phyloP scores from a whole-genome alignment of 2,329 filamentous ascomycete species.

The Penicillium sp. region DNA sequence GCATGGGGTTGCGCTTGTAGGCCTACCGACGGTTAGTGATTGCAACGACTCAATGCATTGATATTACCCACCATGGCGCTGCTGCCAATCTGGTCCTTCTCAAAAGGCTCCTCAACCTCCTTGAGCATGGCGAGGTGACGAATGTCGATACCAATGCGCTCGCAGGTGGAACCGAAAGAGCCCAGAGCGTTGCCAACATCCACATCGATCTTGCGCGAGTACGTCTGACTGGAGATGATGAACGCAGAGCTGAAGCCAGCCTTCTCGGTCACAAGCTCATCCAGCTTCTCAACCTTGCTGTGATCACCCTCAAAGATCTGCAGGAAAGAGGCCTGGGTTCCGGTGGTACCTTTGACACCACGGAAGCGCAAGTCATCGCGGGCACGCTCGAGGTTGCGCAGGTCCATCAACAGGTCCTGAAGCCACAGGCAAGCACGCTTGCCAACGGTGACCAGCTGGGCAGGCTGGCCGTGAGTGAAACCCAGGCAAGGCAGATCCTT shows the following conservation, averaged over 20 bases:
- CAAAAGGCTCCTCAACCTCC: conserved; percentile 80
- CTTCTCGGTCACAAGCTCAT: conserved; percentile 61
- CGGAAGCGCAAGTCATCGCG: conserved; percentile 68
- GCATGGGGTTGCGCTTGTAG: conserved; percentile 60
- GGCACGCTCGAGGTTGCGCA: conserved; percentile 66
- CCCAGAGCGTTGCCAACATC: conserved; percentile 74
- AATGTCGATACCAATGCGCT: conserved; percentile 70
- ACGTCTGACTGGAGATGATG: conserved; percentile 67
- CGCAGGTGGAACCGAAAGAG: conserved; percentile 72
- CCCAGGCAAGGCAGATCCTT: conserved; percentile 68
- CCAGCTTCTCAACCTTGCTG: conserved; percentile 57
- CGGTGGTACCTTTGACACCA: conserved; percentile 67
- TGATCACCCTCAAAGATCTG: conserved; percentile 62
- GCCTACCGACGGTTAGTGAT: conserved; percentile 48
- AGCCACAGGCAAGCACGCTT: conserved; percentile 66
- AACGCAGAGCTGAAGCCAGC: conserved; percentile 60
- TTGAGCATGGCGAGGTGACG: conserved; percentile 70
- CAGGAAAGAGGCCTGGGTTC: conserved; percentile 74
- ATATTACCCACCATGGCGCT: conserved; percentile 49
- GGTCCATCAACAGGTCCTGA: conserved; percentile 70
- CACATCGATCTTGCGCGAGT: conserved; percentile 77
- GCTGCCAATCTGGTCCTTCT: conserved; percentile 71
- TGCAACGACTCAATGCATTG: background rate
- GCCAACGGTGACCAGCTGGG: conserved; percentile 62
- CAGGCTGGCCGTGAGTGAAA: conserved; percentile 64